Percentiles rank a stretch among this genome's conserved stretches.
These are phyloP conservation scores for Cladobotryum mycophilum DNA, from an alignment of 2,329 filamentous ascomycete species.

Conservation along the genomic window DNA sequence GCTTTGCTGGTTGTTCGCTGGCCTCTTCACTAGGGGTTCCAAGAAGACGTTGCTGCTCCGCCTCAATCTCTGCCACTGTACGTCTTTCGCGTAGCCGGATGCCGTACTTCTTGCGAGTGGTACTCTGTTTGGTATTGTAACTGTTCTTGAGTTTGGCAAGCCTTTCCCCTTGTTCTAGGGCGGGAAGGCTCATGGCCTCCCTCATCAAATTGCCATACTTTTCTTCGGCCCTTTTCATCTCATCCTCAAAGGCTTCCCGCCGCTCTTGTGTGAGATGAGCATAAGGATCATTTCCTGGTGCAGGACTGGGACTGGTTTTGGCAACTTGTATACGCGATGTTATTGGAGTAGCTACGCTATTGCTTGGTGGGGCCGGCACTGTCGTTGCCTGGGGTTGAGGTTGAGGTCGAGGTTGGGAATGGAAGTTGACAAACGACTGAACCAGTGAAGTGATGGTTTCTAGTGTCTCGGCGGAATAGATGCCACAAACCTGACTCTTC, in stretches of 20 bases:
- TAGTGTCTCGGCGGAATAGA: slow-evolving; percentile 20
- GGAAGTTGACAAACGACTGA: too few species aligned
- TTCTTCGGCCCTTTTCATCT: slow-evolving; percentile 25
- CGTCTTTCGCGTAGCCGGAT: slow-evolving; percentile 46
- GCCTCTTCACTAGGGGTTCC: background rate
- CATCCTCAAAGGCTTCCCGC: slow-evolving; percentile 19
- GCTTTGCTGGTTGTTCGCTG: slow-evolving; percentile 17
- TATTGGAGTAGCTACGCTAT: too few species aligned
- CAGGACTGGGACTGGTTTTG: background rate
- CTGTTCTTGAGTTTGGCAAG: slow-evolving; percentile 44
- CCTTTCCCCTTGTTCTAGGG: slow-evolving; percentile 26
- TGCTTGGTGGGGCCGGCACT: too few species aligned
- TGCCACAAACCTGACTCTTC: slow-evolving; percentile 41
- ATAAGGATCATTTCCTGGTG: slow-evolving; percentile 35
- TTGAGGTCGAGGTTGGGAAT: too few species aligned
- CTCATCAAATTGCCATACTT: slow-evolving; percentile 37
- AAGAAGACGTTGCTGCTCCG: slow-evolving; percentile 34
- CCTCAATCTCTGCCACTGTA: slow-evolving; percentile 39
- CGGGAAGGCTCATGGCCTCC: slow-evolving; percentile 32
- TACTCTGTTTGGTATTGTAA: slow-evolving; percentile 50
- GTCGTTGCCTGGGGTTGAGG: too few species aligned
- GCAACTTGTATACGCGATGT: too few species aligned
- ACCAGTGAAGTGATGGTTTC: too few species aligned
- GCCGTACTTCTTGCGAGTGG: slow-evolving; percentile 53
- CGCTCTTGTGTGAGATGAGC: slow-evolving; percentile 32